Evolutionary conservation across 108 stramenopile genomes (phyloP), one percentile per base, ranked within the genome.

Genomic region (Cylindrotheca closterium): DNA sequence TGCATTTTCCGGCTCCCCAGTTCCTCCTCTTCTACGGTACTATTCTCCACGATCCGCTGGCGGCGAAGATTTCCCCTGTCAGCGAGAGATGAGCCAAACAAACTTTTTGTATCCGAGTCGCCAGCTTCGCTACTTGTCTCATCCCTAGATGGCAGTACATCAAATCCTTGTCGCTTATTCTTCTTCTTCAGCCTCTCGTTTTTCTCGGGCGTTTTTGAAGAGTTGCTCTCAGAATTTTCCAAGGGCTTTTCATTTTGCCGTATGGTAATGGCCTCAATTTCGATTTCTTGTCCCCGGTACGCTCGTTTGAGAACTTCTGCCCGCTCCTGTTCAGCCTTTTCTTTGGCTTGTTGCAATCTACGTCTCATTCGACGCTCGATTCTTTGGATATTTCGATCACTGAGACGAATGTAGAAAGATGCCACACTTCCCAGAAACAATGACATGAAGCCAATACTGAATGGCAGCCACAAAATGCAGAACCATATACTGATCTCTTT

Each of bases 391-490:
- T 95, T 88, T 12, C 62, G 68, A 30, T 86, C 80, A 61, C 84
- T 85, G 28, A 91, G 56, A 17, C 80, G 83, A 56, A 95, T 90
- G 58, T 95, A 95, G 31, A 85, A 88, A 0, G 85, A 71, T 2
- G 93, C 93, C 12, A 95, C 85, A 31, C 83, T 83, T 2, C 79
- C 62, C 53, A 95, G 59, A 57, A 79, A 90, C 48, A 91, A 67
- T 1, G 78, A 79, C 81, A 95, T 81, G 67, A 95, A 95, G 57
- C 85, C 83, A 29, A 95, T 60, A 21, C 79, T 81, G 10, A 86
- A 90, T 0, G 93, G 93, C 54, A 95, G 71, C 78, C 87, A 92
- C 42, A 92, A 70, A 8, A 92, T 77, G 55, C 88, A 89, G 63
- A 92, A 90, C 79, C 78, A 86, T 3, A 85, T 87, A 49, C 80